Evolutionary conservation across 805 yeast genomes (phyloP), one percentile per base, ranked within the genome.

Genomic region (fission yeast (Schizosaccharomyces pombe)): DNA sequence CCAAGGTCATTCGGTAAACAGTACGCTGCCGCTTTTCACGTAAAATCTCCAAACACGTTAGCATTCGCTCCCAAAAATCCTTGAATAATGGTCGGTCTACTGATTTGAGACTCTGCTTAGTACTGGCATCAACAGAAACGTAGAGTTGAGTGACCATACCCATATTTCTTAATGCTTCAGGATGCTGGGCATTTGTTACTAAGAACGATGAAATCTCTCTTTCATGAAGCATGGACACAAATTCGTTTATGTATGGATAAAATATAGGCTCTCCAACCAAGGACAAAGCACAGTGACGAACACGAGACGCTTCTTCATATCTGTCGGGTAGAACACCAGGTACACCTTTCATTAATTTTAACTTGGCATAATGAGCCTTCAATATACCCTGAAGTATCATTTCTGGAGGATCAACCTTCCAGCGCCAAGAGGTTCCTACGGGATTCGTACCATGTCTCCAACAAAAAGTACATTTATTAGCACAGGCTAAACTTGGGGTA

Each of bases 381-480:
- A 86, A 67, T 0, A 95, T 95, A 30, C 95, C 95, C 51, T 82
- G 77, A 55, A 86, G 64, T 53, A 86, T 84, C 57, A 72, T 79
- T 60, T 84, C 87, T 0, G 96, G 95, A 22, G 81, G 79, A 65
- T 86, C 95, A 12, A 85, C 83, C 62, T 85, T 89, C 96, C 96
- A 86, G 62, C 95, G 72, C 96, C 96, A 86, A 57, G 81, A 80
- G 30, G 94, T 86, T 16, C 95, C 95, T 1, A 87, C 95, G 0
- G 96, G 96, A 63, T 86, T 87, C 1, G 95, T 86, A 52, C 96
- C 96, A 66, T 86, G 96, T 65, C 96, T 76, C 96, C 96, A 86
- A 68, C 96, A 86, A 63, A 86, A 86, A 3, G 87, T 95, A 73
- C 96, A 86, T 65, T 86, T 86, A 64, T 86, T 86, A 4, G 95